Conservation (phyloP, 2,329 filamentous ascomycete genomes). For the Trichoderma sp. region DNA sequence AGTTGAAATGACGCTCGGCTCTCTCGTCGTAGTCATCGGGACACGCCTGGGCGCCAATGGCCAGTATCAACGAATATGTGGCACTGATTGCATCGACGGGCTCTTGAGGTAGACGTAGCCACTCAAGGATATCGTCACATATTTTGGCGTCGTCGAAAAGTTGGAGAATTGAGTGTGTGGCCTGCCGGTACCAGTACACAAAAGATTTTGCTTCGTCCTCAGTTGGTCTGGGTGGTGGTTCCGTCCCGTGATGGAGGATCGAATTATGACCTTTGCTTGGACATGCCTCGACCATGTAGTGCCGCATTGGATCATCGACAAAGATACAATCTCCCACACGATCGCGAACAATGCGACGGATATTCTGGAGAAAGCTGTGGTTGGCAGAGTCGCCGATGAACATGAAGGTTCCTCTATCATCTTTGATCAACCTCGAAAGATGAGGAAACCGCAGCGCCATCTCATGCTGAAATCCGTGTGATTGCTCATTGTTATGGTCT, state of each 20-base stretch:
- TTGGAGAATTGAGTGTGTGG: neutral
- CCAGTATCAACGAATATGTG: neutral
- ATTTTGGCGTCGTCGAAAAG: neutral
- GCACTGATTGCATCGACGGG: neutral
- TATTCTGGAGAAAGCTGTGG: neutral
- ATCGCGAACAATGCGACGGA: neutral
- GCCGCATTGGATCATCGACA: neutral
- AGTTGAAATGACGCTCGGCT: neutral
- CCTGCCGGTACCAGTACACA: neutral
- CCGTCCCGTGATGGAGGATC: neutral
- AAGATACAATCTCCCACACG: neutral
- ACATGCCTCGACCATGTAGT: neutral
- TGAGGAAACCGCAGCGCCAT: neutral
- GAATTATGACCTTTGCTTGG: neutral
- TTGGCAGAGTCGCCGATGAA: neutral
- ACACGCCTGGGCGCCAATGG: neutral
- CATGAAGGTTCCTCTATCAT: slow-evolving; percentile 8
- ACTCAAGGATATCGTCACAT: neutral
- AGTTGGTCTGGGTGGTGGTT: neutral
- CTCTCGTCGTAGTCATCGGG: neutral
- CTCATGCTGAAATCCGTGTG: neutral
- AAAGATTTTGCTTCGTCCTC: neutral
- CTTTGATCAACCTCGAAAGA: neutral
- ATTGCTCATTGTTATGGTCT: neutral
- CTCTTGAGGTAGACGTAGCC: neutral